Conservation (phyloP, 306 rosid species). For the Inga oerstediana region DNA sequence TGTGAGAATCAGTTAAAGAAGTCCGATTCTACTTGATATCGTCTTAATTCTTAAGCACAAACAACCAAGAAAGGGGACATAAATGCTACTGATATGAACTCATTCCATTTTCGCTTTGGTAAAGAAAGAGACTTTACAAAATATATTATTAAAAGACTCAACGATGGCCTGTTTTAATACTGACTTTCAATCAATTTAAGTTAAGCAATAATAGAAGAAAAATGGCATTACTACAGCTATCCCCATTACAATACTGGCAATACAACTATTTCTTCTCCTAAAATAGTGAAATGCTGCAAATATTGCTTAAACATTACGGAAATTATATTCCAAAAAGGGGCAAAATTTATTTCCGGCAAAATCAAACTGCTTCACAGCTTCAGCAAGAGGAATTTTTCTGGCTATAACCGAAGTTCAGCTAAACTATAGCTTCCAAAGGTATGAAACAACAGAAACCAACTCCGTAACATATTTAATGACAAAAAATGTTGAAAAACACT, state of each 20-base stretch:
- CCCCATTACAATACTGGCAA: background rate
- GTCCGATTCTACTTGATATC: background rate
- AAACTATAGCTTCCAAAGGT: background rate
- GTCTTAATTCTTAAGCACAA: background rate
- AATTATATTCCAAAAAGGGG: background rate
- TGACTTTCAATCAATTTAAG: background rate
- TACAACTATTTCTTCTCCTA: background rate
- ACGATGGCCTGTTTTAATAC: background rate
- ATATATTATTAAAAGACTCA: background rate
- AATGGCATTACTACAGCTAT: background rate
- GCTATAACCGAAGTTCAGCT: background rate
- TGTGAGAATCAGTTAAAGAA: constrained; percentile 5
- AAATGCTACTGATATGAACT: background rate
- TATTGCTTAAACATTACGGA: background rate
- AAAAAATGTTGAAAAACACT: background rate
- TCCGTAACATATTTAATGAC: too few relatives aligned
- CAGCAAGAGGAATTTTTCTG: background rate
- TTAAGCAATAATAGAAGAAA: background rate
- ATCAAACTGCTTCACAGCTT: background rate
- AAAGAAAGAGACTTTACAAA: background rate
- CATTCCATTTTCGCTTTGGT: background rate
- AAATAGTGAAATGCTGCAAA: background rate
- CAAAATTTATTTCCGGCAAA: background rate
- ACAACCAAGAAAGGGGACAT: background rate
- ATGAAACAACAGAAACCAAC: background rate